A percentile compares a stretch with the other conserved stretches of the same genome.
Evolutionary conservation across 2,329 filamentous ascomycete species (phyloP).

Genomic region (Phyllosticta ampelicida): DNA sequence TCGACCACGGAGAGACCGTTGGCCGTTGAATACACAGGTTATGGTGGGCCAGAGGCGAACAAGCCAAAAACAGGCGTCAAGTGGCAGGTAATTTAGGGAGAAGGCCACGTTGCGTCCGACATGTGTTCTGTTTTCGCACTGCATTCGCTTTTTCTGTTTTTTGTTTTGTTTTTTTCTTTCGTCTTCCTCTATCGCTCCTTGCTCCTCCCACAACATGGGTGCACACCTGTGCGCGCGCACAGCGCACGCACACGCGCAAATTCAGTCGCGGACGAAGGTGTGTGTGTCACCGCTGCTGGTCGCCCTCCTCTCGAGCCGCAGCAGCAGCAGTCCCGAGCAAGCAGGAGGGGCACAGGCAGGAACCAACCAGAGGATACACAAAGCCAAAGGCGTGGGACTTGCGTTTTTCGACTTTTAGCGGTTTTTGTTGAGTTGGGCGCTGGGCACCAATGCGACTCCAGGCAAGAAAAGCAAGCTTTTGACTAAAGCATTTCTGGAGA

Average conservation of each 20-base stretch:
- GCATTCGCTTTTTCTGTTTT: neutral
- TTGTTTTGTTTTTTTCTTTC: neutral
- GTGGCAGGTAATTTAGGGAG: neutral
- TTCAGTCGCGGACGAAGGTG: neutral
- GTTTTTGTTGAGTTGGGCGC: neutral
- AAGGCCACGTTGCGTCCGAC: neutral
- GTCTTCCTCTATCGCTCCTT: neutral
- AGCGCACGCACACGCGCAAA: neutral
- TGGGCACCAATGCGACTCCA: neutral
- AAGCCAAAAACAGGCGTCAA: neutral
- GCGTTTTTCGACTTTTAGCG: neutral
- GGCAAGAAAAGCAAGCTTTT: too few relatives aligned
- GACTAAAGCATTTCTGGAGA: neutral
- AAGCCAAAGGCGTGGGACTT: neutral
- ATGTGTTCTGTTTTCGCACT: neutral
- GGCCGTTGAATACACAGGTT: too few relatives aligned
- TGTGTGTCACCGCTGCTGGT: neutral
- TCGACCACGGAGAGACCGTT: too few relatives aligned
- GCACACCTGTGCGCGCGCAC: neutral
- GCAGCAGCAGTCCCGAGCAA: neutral
- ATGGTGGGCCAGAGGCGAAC: too few relatives aligned
- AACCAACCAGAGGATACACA: neutral
- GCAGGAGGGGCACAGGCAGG: neutral
- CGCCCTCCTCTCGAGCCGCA: neutral
- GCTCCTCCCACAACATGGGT: neutral